Evolutionary conservation across 2,329 filamentous ascomycete genomes (phyloP), one percentile per base, ranked within the genome.

Genomic region (Trichoderma atroviride): DNA sequence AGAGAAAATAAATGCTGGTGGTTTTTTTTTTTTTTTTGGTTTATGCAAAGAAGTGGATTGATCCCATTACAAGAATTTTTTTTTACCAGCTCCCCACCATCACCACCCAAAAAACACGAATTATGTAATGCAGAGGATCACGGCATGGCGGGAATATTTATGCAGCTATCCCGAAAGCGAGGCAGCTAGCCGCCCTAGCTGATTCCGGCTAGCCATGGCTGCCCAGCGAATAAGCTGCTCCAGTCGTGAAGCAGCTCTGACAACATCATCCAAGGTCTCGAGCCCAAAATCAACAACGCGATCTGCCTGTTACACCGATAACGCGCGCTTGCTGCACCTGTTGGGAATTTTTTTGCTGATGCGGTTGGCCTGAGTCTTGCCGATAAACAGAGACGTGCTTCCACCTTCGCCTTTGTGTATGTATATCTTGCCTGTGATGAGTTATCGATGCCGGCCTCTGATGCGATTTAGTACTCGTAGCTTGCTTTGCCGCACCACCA

Each of bases 201-300:
- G 27, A n/a, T 43, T 58, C n/a, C 11, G 40, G 63, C 33, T 19
- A 50, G n/a, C 37, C 55, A 37, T 66, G 35, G 63, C 29, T 52
- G 16, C 63, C 31, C 24, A 33, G 16, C n/a, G 11, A n/a, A 50
- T 50, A 57, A 43, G 55, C 52, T 47, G 24, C 52, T 53, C 37
- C 63, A 66, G 53, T 3, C 47, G 55, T 27, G 62, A 66, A 66
- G 63, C 63, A 50, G 37, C 63, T 64, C 53, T 57, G 53, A 66
- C 63, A 66, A 66, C 63, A 66, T 66, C 63, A 37, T 55, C 63
- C 33, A 66, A 66, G 24, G 52, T 53, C 24, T 35, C 33, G 14
- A 35, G 52, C 52, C 63, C 40, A 56, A 59, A 52, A 59, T 65
- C 62, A 65, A 67, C 63, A 58, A 67, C 63, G 63, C 63, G 63